phyloP scores from a whole-genome alignment of 1,139 yeast species.

The Magnusiomyces sp. region DNA sequence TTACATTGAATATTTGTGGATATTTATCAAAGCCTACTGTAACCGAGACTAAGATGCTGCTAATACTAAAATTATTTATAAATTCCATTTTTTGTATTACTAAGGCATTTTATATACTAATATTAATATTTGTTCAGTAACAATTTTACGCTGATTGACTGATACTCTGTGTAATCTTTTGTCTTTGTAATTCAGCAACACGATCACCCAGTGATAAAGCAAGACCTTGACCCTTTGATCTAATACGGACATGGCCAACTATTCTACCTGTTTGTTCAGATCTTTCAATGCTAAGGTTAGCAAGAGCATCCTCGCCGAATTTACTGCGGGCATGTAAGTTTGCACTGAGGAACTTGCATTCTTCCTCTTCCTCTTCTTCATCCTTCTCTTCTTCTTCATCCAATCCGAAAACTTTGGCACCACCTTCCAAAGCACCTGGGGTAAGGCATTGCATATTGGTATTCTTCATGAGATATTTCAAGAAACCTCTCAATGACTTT shows the following conservation, averaged over 20 bases:
- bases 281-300: slow-evolving; percentile 84
- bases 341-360: slow-evolving; percentile 87
- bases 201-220: slow-evolving; percentile 93
- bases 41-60: too few relatives aligned
- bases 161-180: slow-evolving; percentile 7
- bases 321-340: slow-evolving; percentile 88
- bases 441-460: slow-evolving; percentile 95
- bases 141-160: slow-evolving; percentile 5
- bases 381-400: slow-evolving; percentile 17
- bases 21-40: too few relatives aligned
- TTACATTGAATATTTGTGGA: too few relatives aligned
- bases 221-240: slow-evolving; percentile 96
- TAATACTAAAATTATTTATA: background rate
- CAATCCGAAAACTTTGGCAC: background rate
- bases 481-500: slow-evolving; percentile 64
- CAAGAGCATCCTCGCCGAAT: slow-evolving; percentile 96
- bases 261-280: slow-evolving; percentile 64
- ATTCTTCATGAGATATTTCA: slow-evolving; percentile 67
- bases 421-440: slow-evolving; percentile 59
- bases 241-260: slow-evolving; percentile 90
- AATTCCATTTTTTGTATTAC: background rate
- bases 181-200: slow-evolving; percentile 47
- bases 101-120: slow-evolving; percentile 3
- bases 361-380: slow-evolving; percentile 35
- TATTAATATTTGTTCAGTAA: background rate